These are phyloP conservation scores for Sporothrix phasma DNA, from an alignment of 2,329 filamentous ascomycete genomes.

Conservation along the genomic window DNA sequence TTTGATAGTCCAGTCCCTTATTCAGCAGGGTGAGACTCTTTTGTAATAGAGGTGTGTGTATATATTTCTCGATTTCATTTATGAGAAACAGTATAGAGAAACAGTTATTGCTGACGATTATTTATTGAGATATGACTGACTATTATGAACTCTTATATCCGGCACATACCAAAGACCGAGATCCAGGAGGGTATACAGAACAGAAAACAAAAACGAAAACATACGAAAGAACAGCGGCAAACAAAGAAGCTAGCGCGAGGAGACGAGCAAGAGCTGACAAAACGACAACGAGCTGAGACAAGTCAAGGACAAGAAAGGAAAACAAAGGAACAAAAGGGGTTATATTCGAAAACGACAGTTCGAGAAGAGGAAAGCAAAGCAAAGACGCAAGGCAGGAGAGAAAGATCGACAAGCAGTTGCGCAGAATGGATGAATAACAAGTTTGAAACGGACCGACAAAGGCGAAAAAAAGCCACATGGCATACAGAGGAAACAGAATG, in stretches of 20 bases:
- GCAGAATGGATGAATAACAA: background rate
- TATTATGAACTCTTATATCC: constrained; percentile 11
- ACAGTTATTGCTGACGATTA: background rate
- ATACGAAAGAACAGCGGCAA: background rate
- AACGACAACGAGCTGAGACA: background rate
- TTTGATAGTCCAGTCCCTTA: too few relatives aligned
- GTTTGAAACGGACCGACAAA: background rate
- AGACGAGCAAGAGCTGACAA: background rate
- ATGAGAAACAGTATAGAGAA: background rate
- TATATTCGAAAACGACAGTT: constrained; percentile 8
- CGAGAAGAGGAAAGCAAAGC: background rate
- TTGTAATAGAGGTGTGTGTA: too few relatives aligned
- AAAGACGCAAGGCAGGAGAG: background rate
- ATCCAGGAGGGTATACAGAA: constrained; percentile 23
- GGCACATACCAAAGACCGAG: constrained; percentile 14
- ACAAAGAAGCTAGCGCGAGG: background rate
- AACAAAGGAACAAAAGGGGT: constrained; percentile 1
- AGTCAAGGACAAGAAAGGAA: background rate
- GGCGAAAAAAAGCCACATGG: background rate
- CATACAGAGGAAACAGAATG: constrained; percentile 5
- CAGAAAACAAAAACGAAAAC: background rate
- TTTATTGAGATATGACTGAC: background rate
- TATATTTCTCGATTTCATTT: background rate
- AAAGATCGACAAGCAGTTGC: background rate
- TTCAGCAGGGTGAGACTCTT: too few relatives aligned